Evolutionary conservation across 2,329 filamentous ascomycete genomes (phyloP).

Genomic region (Talaromyces piceae): DNA sequence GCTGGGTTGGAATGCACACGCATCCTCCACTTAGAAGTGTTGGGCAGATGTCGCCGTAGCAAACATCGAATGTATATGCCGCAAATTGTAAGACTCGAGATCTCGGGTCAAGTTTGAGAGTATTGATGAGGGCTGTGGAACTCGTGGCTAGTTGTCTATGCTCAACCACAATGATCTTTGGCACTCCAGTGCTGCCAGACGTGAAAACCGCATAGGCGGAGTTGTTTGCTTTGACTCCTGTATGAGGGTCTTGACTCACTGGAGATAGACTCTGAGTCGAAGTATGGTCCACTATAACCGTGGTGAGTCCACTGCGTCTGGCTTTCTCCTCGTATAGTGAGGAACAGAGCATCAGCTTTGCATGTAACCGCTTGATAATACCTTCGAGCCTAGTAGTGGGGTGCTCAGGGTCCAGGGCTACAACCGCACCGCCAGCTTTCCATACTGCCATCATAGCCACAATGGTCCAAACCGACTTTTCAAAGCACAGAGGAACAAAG

Average conservation of each 20-base stretch:
- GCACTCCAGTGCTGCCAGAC: conserved; percentile 45
- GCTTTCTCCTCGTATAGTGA: neutral
- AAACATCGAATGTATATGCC: conserved; percentile 49
- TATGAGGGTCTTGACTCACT: neutral
- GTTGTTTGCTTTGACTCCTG: neutral
- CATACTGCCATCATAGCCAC: conserved; percentile 11
- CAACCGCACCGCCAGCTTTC: conserved; percentile 12
- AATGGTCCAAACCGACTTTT: conserved; percentile 10
- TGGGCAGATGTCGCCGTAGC: conserved; percentile 47
- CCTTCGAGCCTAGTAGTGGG: neutral
- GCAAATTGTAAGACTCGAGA: conserved; percentile 55
- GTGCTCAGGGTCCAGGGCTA: neutral
- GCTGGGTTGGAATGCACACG: conserved; percentile 49
- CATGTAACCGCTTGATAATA: neutral
- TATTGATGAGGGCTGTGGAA: conserved; percentile 45
- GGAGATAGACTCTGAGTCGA: no score
- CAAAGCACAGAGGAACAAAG: conserved; percentile 18
- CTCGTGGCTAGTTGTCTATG: conserved; percentile 54
- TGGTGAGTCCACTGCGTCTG: no score
- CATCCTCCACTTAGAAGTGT: conserved; percentile 51
- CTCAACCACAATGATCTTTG: conserved; percentile 54
- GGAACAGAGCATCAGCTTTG: neutral
- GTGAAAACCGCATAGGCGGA: conserved; percentile 56
- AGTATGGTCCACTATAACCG: no score
- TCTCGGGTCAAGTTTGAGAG: conserved; percentile 40